Evolutionary conservation across 2,329 filamentous ascomycete genomes (phyloP).

Genomic region (Fusarium sp.): DNA sequence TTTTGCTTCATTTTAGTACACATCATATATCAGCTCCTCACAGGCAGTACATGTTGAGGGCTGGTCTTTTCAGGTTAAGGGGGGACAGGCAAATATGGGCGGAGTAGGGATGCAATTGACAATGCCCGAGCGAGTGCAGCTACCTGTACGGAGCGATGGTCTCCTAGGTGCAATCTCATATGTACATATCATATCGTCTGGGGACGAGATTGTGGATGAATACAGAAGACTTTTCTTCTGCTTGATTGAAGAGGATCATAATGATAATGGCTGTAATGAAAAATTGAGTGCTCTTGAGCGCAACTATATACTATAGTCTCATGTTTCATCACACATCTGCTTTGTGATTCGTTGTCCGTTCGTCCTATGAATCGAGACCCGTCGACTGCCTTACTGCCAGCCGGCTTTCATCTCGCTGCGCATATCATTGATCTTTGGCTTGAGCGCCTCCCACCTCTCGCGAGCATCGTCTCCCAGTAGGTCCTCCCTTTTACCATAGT

Average conservation of each 20-base stretch:
- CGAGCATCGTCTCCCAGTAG: constrained; percentile 52
- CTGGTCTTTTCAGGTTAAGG: constrained; percentile 7
- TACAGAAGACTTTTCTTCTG: constrained; percentile 43
- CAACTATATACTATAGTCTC: background rate
- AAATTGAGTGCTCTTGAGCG: constrained; percentile 3
- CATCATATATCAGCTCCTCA: constrained; percentile 23
- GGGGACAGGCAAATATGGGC: constrained; percentile 8
- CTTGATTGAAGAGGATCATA: constrained; percentile 12
- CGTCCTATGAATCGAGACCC: background rate
- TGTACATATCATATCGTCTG: constrained; percentile 44
- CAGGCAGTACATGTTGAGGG: constrained; percentile 13
- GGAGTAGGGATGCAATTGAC: constrained; percentile 30
- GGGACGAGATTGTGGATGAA: constrained; percentile 30
- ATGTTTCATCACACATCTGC: background rate
- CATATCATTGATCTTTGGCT: constrained; percentile 39
- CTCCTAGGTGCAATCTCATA: constrained; percentile 21
- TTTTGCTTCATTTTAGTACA: constrained; percentile 24
- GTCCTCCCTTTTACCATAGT: constrained; percentile 50
- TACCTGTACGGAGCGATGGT: constrained; percentile 32
- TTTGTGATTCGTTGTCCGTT: background rate
- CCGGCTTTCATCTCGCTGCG: constrained; percentile 30
- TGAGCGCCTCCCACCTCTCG: constrained; percentile 47
- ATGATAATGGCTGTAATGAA: constrained; percentile 36
- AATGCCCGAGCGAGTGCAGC: constrained; percentile 21
- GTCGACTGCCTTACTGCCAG: constrained; percentile 1